phyloP scores from a whole-genome alignment of 23 red algal species.

The Gracilaria gracilis region DNA sequence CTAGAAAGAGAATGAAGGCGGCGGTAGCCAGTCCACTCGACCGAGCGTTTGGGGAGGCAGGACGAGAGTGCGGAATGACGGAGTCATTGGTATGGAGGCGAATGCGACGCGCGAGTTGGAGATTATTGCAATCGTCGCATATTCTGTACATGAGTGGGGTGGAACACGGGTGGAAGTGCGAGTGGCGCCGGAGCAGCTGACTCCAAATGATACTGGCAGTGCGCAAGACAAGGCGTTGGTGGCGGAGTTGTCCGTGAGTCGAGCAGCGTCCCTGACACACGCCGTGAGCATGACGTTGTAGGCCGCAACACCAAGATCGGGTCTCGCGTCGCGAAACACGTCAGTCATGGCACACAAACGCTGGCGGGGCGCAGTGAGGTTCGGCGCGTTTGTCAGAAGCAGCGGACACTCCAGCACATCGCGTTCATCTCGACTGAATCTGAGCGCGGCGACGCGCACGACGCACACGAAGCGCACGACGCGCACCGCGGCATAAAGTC shows the following conservation, averaged over 20 bases:
- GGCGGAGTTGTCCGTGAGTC: constrained; percentile 26
- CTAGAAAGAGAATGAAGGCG: constrained; percentile 63
- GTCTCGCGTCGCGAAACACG: constrained; percentile 14
- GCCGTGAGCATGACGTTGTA: constrained; percentile 64
- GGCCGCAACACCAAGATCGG: not conserved
- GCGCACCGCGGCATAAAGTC: no score
- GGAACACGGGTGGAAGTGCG: constrained; percentile 3
- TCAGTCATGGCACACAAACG: constrained; percentile 29
- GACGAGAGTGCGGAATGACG: not conserved
- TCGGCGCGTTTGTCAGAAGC: not conserved
- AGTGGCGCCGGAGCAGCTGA: not conserved
- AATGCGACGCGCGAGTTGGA: constrained; percentile 37
- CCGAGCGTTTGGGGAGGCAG: not conserved
- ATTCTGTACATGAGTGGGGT: constrained; percentile 62
- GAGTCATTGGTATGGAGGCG: constrained; percentile 17
- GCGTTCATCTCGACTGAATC: no score
- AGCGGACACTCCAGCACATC: constrained; percentile 46
- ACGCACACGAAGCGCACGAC: no score
- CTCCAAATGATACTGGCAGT: constrained; percentile 28
- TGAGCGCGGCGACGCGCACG: no score
- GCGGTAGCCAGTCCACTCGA: constrained; percentile 34
- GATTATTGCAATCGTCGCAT: constrained; percentile 31
- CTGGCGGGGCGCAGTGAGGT: constrained; percentile 25
- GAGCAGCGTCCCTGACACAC: constrained; percentile 27
- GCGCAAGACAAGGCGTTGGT: constrained; percentile 11